A percentile compares a stretch with the other conserved stretches of the same genome.
phyloP scores from a whole-genome alignment of 2,329 filamentous ascomycete species.

The Ilyonectria destructans region DNA sequence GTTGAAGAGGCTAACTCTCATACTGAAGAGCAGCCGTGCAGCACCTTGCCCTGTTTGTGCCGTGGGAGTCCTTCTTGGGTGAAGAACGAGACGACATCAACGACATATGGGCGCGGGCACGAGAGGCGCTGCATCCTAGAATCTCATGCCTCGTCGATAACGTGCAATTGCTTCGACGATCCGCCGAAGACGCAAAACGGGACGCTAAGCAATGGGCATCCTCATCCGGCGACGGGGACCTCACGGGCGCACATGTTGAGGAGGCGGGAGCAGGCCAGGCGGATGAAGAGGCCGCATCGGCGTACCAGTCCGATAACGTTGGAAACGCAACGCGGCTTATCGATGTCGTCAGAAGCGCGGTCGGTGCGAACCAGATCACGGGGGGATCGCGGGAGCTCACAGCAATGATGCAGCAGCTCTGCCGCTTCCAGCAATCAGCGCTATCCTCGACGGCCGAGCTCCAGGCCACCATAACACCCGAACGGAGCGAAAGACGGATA shows the following conservation, averaged over 20 bases:
- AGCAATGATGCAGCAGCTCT: conserved; percentile 17
- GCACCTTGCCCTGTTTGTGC: too few species aligned
- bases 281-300: not conserved
- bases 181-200: conserved; percentile 5
- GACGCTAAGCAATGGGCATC: conserved; percentile 1
- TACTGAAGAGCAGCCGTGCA: too few species aligned
- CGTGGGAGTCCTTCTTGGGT: too few species aligned
- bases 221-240: not conserved
- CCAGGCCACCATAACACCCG: not conserved
- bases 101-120: too few species aligned
- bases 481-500: not conserved
- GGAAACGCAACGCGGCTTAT: conserved; percentile 5
- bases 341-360: conserved; percentile 15
- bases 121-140: too few species aligned
- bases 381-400: conserved; percentile 17
- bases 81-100: too few species aligned
- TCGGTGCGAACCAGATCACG: conserved; percentile 17
- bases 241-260: not conserved
- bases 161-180: not conserved
- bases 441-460: conserved; percentile 9
- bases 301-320: not conserved
- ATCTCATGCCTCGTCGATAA: too few species aligned
- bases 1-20: too few species aligned
- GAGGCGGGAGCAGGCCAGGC: too few species aligned
- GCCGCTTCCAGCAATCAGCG: conserved; percentile 7